Evolutionary conservation across 2,329 filamentous ascomycete genomes (phyloP), one percentile per base, ranked within the genome.

Genomic region (Pezicula carpinea): DNA sequence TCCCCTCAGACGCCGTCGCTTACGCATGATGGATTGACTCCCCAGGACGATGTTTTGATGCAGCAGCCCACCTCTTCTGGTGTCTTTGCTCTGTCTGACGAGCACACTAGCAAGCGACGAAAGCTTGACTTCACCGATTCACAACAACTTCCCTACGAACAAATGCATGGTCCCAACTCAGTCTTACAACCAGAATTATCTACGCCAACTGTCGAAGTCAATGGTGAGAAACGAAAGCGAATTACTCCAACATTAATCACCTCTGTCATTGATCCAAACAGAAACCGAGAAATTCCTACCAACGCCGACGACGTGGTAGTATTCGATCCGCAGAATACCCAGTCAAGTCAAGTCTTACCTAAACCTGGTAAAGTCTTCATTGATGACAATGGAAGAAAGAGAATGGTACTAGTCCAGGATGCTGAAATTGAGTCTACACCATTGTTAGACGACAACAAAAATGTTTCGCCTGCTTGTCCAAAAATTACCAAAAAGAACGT

Each of bases 211-310:
- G 14, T 23, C 15, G 19, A 23, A 33, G 13, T 34, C 44, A 47
- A 58, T 38, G 47, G 41, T 17, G 63, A 61, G 44, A 64, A 65
- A 44, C 58, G 56, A 44, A 66, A 62, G 50, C 54, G 65, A 43
- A 52, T 67, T 19, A 59, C 57, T 8, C 57, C 62, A 18, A 63
- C 56, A 17, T 48, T 60, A 1, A 31, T 65, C n/a, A 55, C 59
- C 8, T 36, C 56, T 11, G 43, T 26, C 10, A 50, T 62, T 38
- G 54, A 59, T 42, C 40, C 43, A 15, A 46, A 51, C 23, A 43
- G 53, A 39, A 42, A 55, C 36, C 53, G 58, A 11, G 48, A 49
- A 6, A 52, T 62, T 40, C 54, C 52, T 8, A 59, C 54, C 8
- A 52, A 47, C 3, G 59, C 57, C 18, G 56, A 63, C 32, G 40